Base-by-base conservation (phyloP, 2,329 filamentous ascomycete species). In the Trichoderma koningii region DNA sequence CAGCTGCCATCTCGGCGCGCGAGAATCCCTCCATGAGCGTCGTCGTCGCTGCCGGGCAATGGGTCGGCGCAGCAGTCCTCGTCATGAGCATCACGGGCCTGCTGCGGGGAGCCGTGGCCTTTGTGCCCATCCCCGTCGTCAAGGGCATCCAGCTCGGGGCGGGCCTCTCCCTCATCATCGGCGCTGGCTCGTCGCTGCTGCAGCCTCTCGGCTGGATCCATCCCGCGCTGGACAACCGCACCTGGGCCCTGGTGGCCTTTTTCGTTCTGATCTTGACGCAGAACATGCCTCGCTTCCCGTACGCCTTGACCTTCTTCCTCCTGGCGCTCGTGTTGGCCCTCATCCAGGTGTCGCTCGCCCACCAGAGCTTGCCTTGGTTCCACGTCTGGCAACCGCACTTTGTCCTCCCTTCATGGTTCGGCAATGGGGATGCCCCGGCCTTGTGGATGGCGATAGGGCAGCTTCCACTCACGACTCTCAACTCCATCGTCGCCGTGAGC, bases 121-220 rank as follows among this genome's bases (percentile, higher is more conserved):
- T 88, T 15, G 89, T 96, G 9, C 94, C 94, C 0, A 86, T 93
- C 15, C 91, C 93, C 0, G 90, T 98, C 0, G 89, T 98, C 61
- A 97, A 96, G 74, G 94, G 94, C 34, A 97, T 98, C 69, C 95
- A 98, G 77, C 87, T 97, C 55, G 94, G 94, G 44, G 94, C 94
- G 5, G 94, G 94, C 1, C 81, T 98, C 55, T 92, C 90, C 17
- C 83, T 98, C 17, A 85, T 93, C 62, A 83, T 96, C 65, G 90
- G 91, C 14, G 91, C 92, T 7, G 92, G 91, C 3, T 81, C 83
- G 0, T 84, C 81, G 53, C 83, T 96, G 65, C 81, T 95, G 14
- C 80, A 83, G 19, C 86, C 87, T 2, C 81, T 97, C 4, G 80
- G 82, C 14, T 96, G 92, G 92, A 78, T 82, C 1, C 74, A 78